Percentiles rank a stretch among this genome's conserved stretches.
Conservation (phyloP, 2,329 filamentous ascomycete species). For the Verticillium klebahnii region DNA sequence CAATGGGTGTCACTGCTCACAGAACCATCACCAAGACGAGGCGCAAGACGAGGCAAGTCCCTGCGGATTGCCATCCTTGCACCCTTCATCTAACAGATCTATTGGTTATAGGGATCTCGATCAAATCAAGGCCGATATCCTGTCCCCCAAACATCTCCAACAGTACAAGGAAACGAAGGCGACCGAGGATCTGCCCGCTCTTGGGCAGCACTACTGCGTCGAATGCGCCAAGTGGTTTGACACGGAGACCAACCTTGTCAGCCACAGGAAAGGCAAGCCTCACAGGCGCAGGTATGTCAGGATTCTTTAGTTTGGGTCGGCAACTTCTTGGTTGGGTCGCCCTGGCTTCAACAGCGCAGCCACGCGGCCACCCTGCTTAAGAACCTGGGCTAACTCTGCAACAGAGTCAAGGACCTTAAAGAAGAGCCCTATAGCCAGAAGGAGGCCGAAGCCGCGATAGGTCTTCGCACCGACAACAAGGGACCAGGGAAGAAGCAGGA, state of each 20-base stretch:
- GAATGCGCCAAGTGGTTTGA: conserved; percentile 98
- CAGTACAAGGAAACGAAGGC: conserved; percentile 76
- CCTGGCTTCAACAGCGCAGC: too few species aligned
- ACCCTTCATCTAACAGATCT: conserved; percentile 31
- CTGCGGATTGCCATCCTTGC: conserved; percentile 12
- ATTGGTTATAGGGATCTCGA: conserved; percentile 72
- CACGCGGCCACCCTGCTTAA: background rate
- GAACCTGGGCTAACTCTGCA: background rate
- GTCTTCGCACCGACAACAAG: conserved; percentile 66
- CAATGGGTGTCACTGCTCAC: conserved; percentile 66
- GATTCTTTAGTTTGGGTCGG: background rate
- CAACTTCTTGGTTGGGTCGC: too few species aligned
- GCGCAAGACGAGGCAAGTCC: conserved; percentile 58
- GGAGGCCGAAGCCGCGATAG: conserved; percentile 76
- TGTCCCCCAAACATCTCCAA: conserved; percentile 72
- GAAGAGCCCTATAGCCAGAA: conserved; percentile 85
- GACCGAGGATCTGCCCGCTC: conserved; percentile 78
- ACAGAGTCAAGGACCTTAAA: conserved; percentile 72
- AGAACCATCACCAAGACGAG: conserved; percentile 70
- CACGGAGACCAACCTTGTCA: conserved; percentile 67
- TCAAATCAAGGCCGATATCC: conserved; percentile 81
- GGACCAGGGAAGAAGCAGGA: conserved; percentile 19
- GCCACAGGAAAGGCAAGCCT: conserved; percentile 81
- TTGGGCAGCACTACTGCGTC: conserved; percentile 82
- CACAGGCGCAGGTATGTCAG: conserved; percentile 76